Evolutionary conservation across 2,329 filamentous ascomycete genomes (phyloP).

Genomic region (Fusarium sp.): DNA sequence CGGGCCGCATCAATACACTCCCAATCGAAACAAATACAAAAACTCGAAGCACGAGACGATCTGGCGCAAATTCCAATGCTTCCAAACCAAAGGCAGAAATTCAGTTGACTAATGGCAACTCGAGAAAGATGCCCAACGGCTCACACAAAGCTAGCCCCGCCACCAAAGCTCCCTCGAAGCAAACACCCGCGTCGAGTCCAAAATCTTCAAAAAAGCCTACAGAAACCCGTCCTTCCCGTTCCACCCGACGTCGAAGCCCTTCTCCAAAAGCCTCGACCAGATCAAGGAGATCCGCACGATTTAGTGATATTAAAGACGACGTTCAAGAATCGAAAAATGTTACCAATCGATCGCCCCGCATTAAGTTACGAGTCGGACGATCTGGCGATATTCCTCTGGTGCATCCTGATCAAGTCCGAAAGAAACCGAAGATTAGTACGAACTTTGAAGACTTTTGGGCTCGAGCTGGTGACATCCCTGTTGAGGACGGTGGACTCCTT

Average conservation of each 20-base stretch:
- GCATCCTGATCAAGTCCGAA: conserved; percentile 66
- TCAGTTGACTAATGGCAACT: conserved; percentile 38
- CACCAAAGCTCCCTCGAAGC: conserved; percentile 38
- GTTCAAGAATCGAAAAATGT: conserved; percentile 29
- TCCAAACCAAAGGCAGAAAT: conserved; percentile 46
- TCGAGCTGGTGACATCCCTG: conserved; percentile 59
- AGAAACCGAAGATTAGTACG: conserved; percentile 61
- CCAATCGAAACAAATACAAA: conserved; percentile 62
- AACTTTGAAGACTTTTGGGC: conserved; percentile 68
- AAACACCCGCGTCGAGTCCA: conserved; percentile 39
- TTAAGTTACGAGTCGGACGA: conserved; percentile 57
- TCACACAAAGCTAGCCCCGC: conserved; percentile 41
- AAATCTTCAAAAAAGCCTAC: conserved; percentile 45
- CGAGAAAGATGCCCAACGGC: conserved; percentile 39
- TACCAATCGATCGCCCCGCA: conserved; percentile 53
- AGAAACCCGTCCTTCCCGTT: conserved; percentile 46
- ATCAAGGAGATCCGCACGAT: conserved; percentile 55
- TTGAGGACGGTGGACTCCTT: conserved; percentile 67
- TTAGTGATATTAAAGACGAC: conserved; percentile 43
- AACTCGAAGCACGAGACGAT: conserved; percentile 62
- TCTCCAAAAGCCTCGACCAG: conserved; percentile 55
- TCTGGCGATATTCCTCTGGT: conserved; percentile 61
- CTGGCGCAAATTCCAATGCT: conserved; percentile 47
- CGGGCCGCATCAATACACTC: conserved; percentile 68
- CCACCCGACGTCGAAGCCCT: conserved; percentile 51